Conservation (phyloP, 148 eudicot genomes). For the Fallopia convolvulus region DNA sequence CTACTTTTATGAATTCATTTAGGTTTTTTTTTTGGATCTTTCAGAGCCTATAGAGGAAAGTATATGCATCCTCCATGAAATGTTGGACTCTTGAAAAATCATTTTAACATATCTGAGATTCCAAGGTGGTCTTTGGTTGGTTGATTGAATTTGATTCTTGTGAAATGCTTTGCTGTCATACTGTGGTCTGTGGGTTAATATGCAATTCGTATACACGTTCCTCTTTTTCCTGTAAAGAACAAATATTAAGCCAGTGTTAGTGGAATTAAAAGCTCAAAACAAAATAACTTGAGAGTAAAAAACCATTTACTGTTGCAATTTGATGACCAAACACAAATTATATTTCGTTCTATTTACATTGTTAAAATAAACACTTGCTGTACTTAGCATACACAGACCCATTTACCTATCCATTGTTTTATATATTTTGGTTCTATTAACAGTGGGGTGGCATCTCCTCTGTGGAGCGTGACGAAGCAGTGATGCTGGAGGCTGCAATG, state of each 20-base stretch:
- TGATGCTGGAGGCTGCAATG: conserved; percentile 98
- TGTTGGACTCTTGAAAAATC: neutral
- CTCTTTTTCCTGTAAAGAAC: neutral
- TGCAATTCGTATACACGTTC: too few relatives aligned
- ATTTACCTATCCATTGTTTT: neutral
- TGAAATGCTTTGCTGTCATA: too few relatives aligned
- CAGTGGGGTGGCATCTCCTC: conserved; percentile 99
- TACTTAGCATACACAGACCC: neutral
- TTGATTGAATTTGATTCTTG: neutral
- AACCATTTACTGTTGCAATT: neutral
- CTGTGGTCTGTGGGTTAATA: too few relatives aligned
- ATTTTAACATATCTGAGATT: neutral
- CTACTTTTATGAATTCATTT: neutral
- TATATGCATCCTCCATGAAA: neutral
- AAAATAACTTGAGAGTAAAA: neutral
- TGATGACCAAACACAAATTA: neutral
- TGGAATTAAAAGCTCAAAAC: too few relatives aligned
- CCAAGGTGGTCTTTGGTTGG: neutral
- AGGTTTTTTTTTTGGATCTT: neutral
- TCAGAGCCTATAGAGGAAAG: neutral
- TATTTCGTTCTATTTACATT: neutral
- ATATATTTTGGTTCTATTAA: conserved; percentile 9
- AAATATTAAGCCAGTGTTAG: too few relatives aligned
- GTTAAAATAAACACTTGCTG: neutral
- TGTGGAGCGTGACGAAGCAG: conserved; percentile 93